A percentile compares a stretch with the other conserved stretches of the same genome.
Evolutionary conservation across 352 stramenopile species (phyloP).

Genomic region (Pythium biforme): DNA sequence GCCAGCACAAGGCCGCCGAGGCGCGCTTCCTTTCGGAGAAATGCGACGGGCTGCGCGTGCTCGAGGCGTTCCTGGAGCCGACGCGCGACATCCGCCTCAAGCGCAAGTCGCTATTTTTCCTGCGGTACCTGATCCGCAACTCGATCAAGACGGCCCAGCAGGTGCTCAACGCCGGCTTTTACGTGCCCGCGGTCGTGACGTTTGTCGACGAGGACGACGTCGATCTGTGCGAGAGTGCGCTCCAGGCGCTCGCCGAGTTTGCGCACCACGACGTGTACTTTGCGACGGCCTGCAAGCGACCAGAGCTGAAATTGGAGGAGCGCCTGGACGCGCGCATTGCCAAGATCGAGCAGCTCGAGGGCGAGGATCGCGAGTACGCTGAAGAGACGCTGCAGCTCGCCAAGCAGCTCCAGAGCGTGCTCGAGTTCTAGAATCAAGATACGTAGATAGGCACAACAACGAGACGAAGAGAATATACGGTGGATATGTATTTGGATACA

Average conservation of each 20-base stretch:
- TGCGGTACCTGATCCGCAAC: conserved; percentile 76
- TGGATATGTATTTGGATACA: conserved; percentile 12
- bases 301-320: conserved; percentile 42
- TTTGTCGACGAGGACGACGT: conserved; percentile 74
- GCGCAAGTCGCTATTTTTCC: conserved; percentile 82
- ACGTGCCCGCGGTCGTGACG: conserved; percentile 38
- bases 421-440: conserved; percentile 18
- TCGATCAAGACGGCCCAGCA: conserved; percentile 48
- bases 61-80: conserved; percentile 50
- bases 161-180: conserved; percentile 45
- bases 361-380: conserved; percentile 71
- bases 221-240: conserved; percentile 71
- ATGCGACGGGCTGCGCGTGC: conserved; percentile 57
- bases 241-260: conserved; percentile 76
- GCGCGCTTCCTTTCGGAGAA: conserved; percentile 51
- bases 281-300: conserved; percentile 49
- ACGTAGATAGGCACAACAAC: conserved; percentile 1
- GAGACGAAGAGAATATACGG: neutral
- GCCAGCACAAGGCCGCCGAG: conserved; percentile 62
- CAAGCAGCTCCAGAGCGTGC: conserved; percentile 39
- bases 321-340: conserved; percentile 54
- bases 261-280: conserved; percentile 59
- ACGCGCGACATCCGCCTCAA: conserved; percentile 66
- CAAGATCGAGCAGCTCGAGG: conserved; percentile 58
- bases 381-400: conserved; percentile 60